phyloP scores from a whole-genome alignment of 148 eudicot species.

The Oxyria digyna region DNA sequence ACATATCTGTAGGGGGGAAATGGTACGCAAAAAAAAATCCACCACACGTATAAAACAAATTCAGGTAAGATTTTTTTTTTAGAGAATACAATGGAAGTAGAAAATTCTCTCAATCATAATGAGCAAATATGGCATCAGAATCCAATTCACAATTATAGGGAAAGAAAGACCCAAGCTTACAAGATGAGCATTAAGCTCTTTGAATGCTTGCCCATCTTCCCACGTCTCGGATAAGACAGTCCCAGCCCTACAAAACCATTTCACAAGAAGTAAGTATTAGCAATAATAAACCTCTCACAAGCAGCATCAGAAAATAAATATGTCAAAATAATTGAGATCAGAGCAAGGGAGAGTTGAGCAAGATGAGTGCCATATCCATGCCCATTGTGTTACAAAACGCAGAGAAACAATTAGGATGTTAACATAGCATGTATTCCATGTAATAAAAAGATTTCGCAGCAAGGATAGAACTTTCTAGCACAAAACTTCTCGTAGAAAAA shows the following conservation, averaged over 20 bases:
- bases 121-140: not conserved
- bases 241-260: constrained; percentile 60
- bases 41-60: not conserved
- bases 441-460: not conserved
- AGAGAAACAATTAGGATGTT: not conserved
- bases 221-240: constrained; percentile 96
- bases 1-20: not conserved
- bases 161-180: constrained; percentile 29
- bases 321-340: not conserved
- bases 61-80: no score
- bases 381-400: not conserved
- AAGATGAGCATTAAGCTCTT: constrained; percentile 76
- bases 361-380: not conserved
- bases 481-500: not conserved
- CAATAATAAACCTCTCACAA: not conserved
- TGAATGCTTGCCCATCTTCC: constrained; percentile 96
- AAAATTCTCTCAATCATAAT: not conserved
- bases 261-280: constrained; percentile 6
- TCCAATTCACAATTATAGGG: not conserved
- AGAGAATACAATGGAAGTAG: not conserved
- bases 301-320: constrained; percentile 1
- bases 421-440: not conserved
- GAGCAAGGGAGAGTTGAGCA: not conserved
- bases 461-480: constrained; percentile 1
- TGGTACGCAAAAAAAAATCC: not conserved